Base-by-base conservation (phyloP, 306 rosid species). In the Malus sieversii region DNA sequence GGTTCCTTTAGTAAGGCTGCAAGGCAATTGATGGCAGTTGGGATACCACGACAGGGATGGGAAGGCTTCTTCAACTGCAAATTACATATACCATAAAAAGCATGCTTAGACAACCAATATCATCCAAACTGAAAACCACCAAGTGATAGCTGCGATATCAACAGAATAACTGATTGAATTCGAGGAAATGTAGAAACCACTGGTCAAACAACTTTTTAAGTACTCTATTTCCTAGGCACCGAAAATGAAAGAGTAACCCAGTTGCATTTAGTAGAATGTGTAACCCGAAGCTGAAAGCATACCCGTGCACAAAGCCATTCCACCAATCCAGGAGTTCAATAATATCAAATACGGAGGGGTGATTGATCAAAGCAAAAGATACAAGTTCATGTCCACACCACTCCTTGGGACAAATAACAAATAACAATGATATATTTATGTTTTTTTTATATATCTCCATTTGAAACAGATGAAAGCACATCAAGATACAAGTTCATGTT, bases 271-370 rank as follows among this genome's bases (percentile, higher is more conserved):
- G 19, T 19, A 66, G 40, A 35, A 25, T 23, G 29, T 16, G 23
- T n/a, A 73, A 72, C 40, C 25, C 18, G 46, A 33, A 32, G 74
- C 75, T 55, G 63, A 44, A 77, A 73, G 65, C 80, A 79, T 74
- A 90, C 98, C 99, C 92, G 97, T 38, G 88, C 99, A 83, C 97
- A 96, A 48, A 96, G 98, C 99, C 99, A 96, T 61, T 90, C 93
- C 61, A 96, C 98, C 89, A 96, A 75, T 73, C 92, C 97, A 38
- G 42, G 42, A 35, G 40, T 35, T 35, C 40, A 35, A 35, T 35
- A 35, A 35, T 40, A 40, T 40, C 44, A 40, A 40, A 40, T 40
- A 45, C 27, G 23, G 29, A 25, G 29, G 30, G 16, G 16, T 13
- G 27, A 29, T 22, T 46, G 6, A 22, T 46, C 9, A 23, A 68